phyloP scores from a whole-genome alignment of 2,329 filamentous ascomycete species.

The Fusarium coicis region DNA sequence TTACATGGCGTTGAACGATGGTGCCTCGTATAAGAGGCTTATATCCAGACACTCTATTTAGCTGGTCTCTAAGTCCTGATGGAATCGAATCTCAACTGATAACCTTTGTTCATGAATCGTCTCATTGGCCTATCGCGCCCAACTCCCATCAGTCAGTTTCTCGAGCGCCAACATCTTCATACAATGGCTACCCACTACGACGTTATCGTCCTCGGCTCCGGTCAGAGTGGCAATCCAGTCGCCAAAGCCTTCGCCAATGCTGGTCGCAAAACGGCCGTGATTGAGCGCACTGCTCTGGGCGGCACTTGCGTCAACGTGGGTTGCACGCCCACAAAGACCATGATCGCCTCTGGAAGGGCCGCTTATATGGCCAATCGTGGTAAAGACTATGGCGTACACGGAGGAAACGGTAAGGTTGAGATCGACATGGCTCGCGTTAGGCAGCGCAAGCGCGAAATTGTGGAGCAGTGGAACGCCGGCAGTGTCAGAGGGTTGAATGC shows the following conservation, averaged over 20 bases:
- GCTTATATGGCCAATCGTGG: slow-evolving; percentile 58
- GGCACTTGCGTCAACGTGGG: slow-evolving; percentile 66
- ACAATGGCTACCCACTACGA: slow-evolving; percentile 42
- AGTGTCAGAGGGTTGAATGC: slow-evolving; percentile 55
- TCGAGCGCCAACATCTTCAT: not conserved
- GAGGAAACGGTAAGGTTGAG: slow-evolving; percentile 40
- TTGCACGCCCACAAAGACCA: slow-evolving; percentile 67
- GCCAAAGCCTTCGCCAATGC: slow-evolving; percentile 58
- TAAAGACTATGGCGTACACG: slow-evolving; percentile 58
- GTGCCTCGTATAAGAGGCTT: slow-evolving; percentile 1
- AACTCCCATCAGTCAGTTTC: not conserved
- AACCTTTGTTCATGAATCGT: slow-evolving; percentile 18
- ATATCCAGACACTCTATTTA: not conserved
- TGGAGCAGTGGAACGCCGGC: slow-evolving; percentile 59
- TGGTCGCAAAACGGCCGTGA: slow-evolving; percentile 56
- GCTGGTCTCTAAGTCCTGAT: not conserved
- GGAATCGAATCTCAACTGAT: not conserved
- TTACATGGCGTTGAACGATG: slow-evolving; percentile 12
- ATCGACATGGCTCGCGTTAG: slow-evolving; percentile 62
- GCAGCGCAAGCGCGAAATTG: slow-evolving; percentile 64
- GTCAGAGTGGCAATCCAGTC: slow-evolving; percentile 62
- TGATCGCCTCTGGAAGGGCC: slow-evolving; percentile 63
- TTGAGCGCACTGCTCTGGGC: slow-evolving; percentile 61
- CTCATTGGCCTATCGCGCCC: not conserved
- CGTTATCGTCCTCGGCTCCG: slow-evolving; percentile 62